These are phyloP conservation scores for Alternaria longipes DNA, from an alignment of 2,329 filamentous ascomycete genomes.

Conservation along the genomic window DNA sequence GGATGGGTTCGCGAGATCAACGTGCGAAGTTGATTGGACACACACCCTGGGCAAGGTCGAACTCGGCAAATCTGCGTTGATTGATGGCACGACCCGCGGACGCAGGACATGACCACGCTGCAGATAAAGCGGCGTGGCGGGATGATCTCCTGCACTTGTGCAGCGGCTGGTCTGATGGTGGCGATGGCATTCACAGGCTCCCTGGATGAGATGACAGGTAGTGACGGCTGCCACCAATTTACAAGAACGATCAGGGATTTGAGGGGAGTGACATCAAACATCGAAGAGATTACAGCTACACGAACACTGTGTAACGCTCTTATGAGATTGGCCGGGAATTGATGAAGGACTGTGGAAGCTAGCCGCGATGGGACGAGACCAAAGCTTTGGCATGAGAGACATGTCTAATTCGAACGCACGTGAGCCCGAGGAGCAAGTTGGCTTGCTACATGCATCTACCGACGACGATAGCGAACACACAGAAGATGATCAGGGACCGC, in stretches of 20 bases:
- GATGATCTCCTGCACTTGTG: neutral
- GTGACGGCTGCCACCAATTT: neutral
- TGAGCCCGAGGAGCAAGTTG: conserved; percentile 29
- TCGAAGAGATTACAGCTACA: neutral
- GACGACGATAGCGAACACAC: conserved; percentile 17
- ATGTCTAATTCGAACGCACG: conserved; percentile 8
- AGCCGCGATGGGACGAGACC: conserved; percentile 4
- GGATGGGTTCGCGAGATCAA: conserved; percentile 6
- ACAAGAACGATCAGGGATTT: neutral
- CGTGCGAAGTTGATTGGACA: conserved; percentile 30
- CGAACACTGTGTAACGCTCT: neutral
- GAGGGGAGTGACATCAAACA: neutral
- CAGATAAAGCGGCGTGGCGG: neutral
- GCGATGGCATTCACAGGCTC: neutral
- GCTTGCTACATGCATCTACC: conserved; percentile 26
- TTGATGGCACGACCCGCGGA: conserved; percentile 1
- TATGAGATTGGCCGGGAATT: neutral
- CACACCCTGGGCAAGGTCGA: neutral
- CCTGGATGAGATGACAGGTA: neutral
- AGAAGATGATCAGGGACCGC: conserved; percentile 12
- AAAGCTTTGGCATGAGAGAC: conserved; percentile 17
- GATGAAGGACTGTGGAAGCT: neutral
- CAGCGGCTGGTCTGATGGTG: neutral
- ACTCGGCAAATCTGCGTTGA: conserved; percentile 1
- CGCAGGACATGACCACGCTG: conserved; percentile 1